A percentile compares a stretch with the other conserved stretches of the same genome.
phyloP scores from a whole-genome alignment of 2,329 filamentous ascomycete species.

The Pseudogymnoascus sp. region DNA sequence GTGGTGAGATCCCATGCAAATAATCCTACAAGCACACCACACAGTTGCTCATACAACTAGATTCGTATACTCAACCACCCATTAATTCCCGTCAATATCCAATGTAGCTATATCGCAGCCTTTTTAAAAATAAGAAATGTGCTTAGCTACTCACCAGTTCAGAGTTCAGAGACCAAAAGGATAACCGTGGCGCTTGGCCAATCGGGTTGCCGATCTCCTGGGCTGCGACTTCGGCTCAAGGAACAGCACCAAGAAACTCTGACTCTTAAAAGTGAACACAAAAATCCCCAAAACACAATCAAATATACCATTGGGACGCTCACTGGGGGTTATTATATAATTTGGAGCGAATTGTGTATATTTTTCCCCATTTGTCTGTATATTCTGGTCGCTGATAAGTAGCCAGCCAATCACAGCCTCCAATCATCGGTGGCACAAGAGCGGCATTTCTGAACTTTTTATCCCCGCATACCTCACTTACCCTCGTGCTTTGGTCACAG shows the following conservation, averaged over 20 bases:
- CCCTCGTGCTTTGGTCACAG: slow-evolving; percentile 4
- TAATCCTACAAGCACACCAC: background rate
- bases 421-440: background rate
- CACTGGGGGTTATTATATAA: background rate
- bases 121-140: background rate
- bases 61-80: background rate
- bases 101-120: background rate
- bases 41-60: background rate
- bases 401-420: slow-evolving; percentile 7
- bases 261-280: background rate
- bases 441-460: slow-evolving; percentile 12
- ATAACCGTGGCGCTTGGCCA: background rate
- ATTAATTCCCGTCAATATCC: background rate
- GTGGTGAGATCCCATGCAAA: background rate
- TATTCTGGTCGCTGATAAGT: background rate
- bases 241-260: background rate
- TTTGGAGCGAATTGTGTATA: background rate
- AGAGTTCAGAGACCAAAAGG: background rate
- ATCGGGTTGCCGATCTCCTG: slow-evolving; percentile 9
- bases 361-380: background rate
- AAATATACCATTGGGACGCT: background rate
- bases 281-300: background rate
- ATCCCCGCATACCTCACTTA: slow-evolving; percentile 5
- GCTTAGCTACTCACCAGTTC: background rate
- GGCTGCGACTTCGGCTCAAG: slow-evolving; percentile 2